Evolutionary conservation across 1,284 basidiomycete genomes (phyloP).

Genomic region (Ganoderma boninense): DNA sequence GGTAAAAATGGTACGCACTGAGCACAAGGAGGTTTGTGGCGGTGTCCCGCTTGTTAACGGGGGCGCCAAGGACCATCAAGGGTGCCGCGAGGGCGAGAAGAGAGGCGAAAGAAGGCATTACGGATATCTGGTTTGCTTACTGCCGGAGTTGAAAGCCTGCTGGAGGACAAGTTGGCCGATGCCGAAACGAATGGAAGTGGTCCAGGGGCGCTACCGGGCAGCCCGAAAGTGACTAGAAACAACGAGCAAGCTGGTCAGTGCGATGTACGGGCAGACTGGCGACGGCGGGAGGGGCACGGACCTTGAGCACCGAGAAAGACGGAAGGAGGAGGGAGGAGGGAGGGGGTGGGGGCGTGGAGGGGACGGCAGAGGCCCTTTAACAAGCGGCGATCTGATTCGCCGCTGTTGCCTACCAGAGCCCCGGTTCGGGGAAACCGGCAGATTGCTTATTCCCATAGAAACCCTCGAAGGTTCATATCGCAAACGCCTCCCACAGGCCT

Average conservation of each 20-base stretch:
- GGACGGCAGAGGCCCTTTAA: slow-evolving; percentile 21
- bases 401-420: slow-evolving; percentile 23
- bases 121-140: slow-evolving; percentile 39
- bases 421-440: slow-evolving; percentile 40
- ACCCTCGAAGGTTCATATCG: slow-evolving; percentile 17
- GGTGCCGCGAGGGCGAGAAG: slow-evolving; percentile 57
- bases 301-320: slow-evolving; percentile 38
- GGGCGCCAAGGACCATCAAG: slow-evolving; percentile 59
- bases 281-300: slow-evolving; percentile 9
- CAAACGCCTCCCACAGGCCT: slow-evolving; percentile 5
- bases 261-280: background rate
- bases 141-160: slow-evolving; percentile 57
- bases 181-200: slow-evolving; percentile 51
- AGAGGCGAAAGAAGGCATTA: slow-evolving; percentile 50
- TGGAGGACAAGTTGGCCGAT: slow-evolving; percentile 50
- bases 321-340: slow-evolving; percentile 28
- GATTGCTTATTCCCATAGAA: slow-evolving; percentile 35
- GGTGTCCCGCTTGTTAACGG: slow-evolving; percentile 49
- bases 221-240: slow-evolving; percentile 53
- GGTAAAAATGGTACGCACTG: slow-evolving; percentile 52
- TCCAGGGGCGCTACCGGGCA: slow-evolving; percentile 76
- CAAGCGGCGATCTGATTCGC: slow-evolving; percentile 28
- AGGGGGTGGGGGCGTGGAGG: slow-evolving; percentile 11
- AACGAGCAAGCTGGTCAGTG: background rate
- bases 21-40: slow-evolving; percentile 64